phyloP scores from a whole-genome alignment of 371 early-diverging fungal genomes.

The Coemansia sp. region DNA sequence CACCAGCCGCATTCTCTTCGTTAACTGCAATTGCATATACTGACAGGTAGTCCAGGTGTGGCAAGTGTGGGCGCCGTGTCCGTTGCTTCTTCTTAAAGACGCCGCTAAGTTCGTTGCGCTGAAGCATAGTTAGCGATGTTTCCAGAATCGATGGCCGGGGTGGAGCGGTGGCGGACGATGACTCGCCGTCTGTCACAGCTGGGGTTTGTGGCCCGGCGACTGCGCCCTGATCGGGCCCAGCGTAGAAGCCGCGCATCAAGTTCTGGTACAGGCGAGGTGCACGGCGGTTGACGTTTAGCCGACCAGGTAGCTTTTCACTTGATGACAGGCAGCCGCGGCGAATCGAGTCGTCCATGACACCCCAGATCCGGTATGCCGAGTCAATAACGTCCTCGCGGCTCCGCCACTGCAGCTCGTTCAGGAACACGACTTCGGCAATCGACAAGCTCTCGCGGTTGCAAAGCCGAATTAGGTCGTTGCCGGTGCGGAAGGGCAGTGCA shows the following conservation, averaged over 20 bases:
- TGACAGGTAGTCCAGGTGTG: constrained; percentile 91
- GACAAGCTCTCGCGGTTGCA: constrained; percentile 82
- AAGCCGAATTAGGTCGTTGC: constrained; percentile 72
- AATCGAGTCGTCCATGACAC: constrained; percentile 92
- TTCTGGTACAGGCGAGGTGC: constrained; percentile 87
- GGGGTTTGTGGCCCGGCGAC: constrained; percentile 20
- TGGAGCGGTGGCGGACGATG: background rate
- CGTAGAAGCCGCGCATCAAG: constrained; percentile 76
- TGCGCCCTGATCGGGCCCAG: constrained; percentile 33
- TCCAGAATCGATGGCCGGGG: constrained; percentile 16
- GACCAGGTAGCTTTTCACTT: constrained; percentile 72
- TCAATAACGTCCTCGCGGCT: constrained; percentile 73
- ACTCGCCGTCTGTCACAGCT: constrained; percentile 11
- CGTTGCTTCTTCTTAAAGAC: constrained; percentile 44
- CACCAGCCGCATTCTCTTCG: constrained; percentile 96
- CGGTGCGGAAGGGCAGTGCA: constrained; percentile 85
- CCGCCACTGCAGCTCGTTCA: constrained; percentile 91
- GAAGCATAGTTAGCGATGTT: constrained; percentile 35
- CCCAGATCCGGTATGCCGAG: constrained; percentile 81
- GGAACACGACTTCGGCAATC: constrained; percentile 94
- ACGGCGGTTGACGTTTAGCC: constrained; percentile 80
- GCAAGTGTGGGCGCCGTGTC: constrained; percentile 55
- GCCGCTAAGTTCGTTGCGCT: constrained; percentile 38
- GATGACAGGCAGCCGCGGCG: constrained; percentile 65
- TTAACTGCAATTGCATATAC: constrained; percentile 96